Evolutionary conservation across 805 yeast genomes (phyloP).

Genomic region (Candida methanosorbosa): DNA sequence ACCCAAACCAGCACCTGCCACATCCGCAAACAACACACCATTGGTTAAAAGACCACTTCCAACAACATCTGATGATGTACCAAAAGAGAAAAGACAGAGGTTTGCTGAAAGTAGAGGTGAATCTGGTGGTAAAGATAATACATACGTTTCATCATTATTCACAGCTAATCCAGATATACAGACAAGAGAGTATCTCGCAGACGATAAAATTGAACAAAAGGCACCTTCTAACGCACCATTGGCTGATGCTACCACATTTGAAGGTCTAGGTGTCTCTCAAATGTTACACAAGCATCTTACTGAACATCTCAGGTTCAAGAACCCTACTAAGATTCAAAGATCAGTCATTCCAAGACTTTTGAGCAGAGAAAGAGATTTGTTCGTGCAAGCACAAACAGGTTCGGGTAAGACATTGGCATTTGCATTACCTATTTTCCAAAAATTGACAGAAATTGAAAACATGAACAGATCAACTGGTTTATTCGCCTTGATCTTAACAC

Average conservation of each 20-base stretch:
- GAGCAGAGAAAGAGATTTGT: slow-evolving; percentile 48
- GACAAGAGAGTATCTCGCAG: slow-evolving; percentile 25
- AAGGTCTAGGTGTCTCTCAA: slow-evolving; percentile 59
- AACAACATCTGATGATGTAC: slow-evolving; percentile 5
- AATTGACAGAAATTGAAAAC: slow-evolving; percentile 48
- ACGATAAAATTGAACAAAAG: slow-evolving; percentile 20
- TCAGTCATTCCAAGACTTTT: slow-evolving; percentile 59
- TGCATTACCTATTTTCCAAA: slow-evolving; percentile 71
- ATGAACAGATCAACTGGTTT: slow-evolving; percentile 66
- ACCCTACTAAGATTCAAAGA: slow-evolving; percentile 86
- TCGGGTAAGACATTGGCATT: slow-evolving; percentile 95
- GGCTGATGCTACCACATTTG: slow-evolving; percentile 58
- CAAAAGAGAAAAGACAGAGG: slow-evolving; percentile 27
- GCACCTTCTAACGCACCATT: slow-evolving; percentile 84
- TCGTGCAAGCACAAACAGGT: slow-evolving; percentile 96
- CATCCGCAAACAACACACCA: neutral
- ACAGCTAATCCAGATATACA: slow-evolving; percentile 53
- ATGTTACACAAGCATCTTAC: slow-evolving; percentile 45
- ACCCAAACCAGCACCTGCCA: neutral
- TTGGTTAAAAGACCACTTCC: slow-evolving; percentile 5
- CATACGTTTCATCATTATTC: slow-evolving; percentile 82
- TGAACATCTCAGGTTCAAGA: slow-evolving; percentile 42
- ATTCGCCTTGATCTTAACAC: slow-evolving; percentile 82
- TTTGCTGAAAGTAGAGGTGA: slow-evolving; percentile 42
- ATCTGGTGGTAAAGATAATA: slow-evolving; percentile 45